These are phyloP conservation scores for Xylariales sp. DNA, from an alignment of 2,329 filamentous ascomycete genomes.

Conservation along the genomic window DNA sequence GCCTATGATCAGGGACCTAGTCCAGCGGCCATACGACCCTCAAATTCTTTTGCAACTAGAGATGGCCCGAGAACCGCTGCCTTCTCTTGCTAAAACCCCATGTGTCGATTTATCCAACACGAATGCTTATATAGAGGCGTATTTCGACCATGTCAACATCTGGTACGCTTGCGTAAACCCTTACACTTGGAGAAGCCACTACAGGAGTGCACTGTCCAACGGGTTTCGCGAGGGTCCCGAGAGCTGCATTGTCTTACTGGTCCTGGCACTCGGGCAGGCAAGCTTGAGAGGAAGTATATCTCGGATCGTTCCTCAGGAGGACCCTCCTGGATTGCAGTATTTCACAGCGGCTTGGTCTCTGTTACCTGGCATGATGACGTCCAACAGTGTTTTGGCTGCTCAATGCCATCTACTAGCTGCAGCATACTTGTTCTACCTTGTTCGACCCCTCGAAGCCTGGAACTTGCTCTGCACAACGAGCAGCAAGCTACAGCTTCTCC, in stretches of 20 bases:
- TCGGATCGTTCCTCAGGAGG: slow-evolving; percentile 60
- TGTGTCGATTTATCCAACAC: slow-evolving; percentile 71
- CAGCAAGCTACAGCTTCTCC: slow-evolving; percentile 73
- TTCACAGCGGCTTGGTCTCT: slow-evolving; percentile 78
- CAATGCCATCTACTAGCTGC: slow-evolving; percentile 78
- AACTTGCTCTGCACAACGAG: slow-evolving; percentile 73
- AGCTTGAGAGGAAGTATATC: slow-evolving; percentile 74
- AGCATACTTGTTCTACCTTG: slow-evolving; percentile 78
- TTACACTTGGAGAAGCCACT: slow-evolving; percentile 72
- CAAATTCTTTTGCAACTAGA: slow-evolving; percentile 78
- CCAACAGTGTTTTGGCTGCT: slow-evolving; percentile 71
- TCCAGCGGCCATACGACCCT: slow-evolving; percentile 72
- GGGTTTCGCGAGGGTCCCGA: slow-evolving; percentile 75
- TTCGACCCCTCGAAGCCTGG: slow-evolving; percentile 80
- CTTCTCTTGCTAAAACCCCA: slow-evolving; percentile 58
- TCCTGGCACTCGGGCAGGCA: slow-evolving; percentile 72
- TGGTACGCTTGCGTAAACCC: slow-evolving; percentile 86
- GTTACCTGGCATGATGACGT: slow-evolving; percentile 72
- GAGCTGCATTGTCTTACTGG: slow-evolving; percentile 76
- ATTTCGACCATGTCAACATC: slow-evolving; percentile 75
- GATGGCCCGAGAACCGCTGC: slow-evolving; percentile 72
- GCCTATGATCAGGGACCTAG: slow-evolving; percentile 73
- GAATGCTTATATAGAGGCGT: slow-evolving; percentile 69
- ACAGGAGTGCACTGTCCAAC: slow-evolving; percentile 68
- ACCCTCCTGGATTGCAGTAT: slow-evolving; percentile 72